Evolutionary conservation across 2,329 filamentous ascomycete species (phyloP), one percentile per base, ranked within the genome.

Genomic region (Bipolaris zeicola): DNA sequence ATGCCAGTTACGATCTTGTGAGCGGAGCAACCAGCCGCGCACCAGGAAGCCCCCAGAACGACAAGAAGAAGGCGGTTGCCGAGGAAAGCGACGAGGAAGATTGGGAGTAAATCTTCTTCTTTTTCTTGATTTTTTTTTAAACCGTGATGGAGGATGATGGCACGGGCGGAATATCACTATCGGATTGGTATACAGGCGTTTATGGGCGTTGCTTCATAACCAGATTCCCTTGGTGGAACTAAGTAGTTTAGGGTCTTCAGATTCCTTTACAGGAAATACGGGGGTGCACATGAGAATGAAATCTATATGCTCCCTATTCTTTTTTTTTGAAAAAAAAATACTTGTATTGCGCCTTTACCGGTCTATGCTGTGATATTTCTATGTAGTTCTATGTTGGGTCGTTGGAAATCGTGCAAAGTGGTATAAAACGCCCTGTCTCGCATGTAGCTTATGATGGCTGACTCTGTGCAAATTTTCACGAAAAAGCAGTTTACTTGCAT

Each of bases 1-100:
- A 99, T 68, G 91, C 91, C 16, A 96, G 92, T 79, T 99, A 99
- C 75, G 95, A 99, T 74, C 84, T 99, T 33, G 92, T 99, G 3
- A 81, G 79, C 43, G 89, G 90, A 6, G 88, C 89, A 5, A 82
- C 87, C 43, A 96, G 91, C 74, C 89, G 90, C 63, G 89, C 92
- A 14, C 89, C 92, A 1, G 83, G 85, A 5, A 87, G 84, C 57
- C 86, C 86, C 2, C 83, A 83, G 68, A 83, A 85, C 55, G 78
- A 75, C 2, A 79, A 80, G 66, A 81, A 77, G 49, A 70, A 74
- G 42, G 65, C 69, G 14, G 78, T 78, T 51, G 74, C 69, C 3
- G 81, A 83, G 51, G 87, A 90, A 60, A 89, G 86, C 63, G 88
- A 91, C 55, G 88, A 88, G 68, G 60, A 90, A 66, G 90, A 92